Conservation (phyloP, 108 stramenopile genomes). For the Discostella pseudostelligera region DNA sequence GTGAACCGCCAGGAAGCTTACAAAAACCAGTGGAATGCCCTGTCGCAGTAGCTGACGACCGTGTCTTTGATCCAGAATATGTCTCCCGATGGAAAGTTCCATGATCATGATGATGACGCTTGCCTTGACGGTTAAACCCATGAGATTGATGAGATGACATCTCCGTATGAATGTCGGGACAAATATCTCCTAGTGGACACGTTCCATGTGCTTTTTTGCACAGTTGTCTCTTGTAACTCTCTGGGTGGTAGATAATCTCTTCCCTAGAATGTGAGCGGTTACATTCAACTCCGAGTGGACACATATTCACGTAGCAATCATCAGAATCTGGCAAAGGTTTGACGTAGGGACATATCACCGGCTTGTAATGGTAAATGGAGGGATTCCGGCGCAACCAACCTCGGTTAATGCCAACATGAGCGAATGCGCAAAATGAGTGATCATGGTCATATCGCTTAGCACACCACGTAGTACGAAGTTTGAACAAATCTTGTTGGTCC, state of each 20-base stretch:
- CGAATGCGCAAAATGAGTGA: slow-evolving; percentile 77
- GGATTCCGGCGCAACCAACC: slow-evolving; percentile 87
- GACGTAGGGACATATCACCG: slow-evolving; percentile 64
- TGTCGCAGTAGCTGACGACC: slow-evolving; percentile 4
- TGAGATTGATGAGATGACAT: slow-evolving; percentile 28
- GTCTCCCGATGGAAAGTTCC: slow-evolving; percentile 6
- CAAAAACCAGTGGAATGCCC: slow-evolving; percentile 32
- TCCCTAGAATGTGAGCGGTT: slow-evolving; percentile 73
- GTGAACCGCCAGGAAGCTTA: slow-evolving; percentile 54
- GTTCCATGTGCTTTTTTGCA: slow-evolving; percentile 45
- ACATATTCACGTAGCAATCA: slow-evolving; percentile 43
- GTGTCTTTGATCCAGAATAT: slow-evolving; percentile 21
- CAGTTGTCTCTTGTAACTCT: slow-evolving; percentile 59
- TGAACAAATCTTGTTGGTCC: slow-evolving; percentile 58
- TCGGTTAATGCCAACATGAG: slow-evolving; percentile 75
- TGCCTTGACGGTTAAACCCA: slow-evolving; percentile 45
- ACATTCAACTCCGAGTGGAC: slow-evolving; percentile 53
- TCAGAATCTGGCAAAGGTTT: slow-evolving; percentile 28
- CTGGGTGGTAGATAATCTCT: slow-evolving; percentile 80
- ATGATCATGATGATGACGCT: slow-evolving; percentile 46
- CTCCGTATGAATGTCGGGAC: slow-evolving; percentile 61
- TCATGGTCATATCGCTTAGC: slow-evolving; percentile 88
- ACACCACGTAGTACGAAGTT: slow-evolving; percentile 85
- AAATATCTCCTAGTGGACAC: slow-evolving; percentile 71
- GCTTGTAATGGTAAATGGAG: slow-evolving; percentile 48